A percentile compares a stretch with the other conserved stretches of the same genome.
Conservation (phyloP, 1,284 basidiomycete species). For the Rhodofomes roseus region DNA sequence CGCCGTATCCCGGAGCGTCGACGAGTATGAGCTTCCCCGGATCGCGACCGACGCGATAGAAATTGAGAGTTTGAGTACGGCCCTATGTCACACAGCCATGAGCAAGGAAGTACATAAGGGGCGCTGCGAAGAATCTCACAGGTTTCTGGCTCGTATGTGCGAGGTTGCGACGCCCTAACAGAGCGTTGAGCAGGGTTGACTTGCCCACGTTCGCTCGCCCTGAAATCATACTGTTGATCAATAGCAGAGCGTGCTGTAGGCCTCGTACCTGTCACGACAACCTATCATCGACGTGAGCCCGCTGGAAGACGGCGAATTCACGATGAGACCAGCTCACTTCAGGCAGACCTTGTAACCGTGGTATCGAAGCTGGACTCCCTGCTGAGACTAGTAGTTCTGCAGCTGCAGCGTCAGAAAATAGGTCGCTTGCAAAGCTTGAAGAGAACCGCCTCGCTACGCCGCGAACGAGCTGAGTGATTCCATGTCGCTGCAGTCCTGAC, state of each 20-base stretch:
- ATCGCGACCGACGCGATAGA: constrained; percentile 56
- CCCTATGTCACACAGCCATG: constrained; percentile 42
- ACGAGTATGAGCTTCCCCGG: constrained; percentile 62
- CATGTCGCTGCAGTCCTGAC: neutral
- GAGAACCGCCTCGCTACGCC: neutral
- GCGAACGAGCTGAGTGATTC: neutral
- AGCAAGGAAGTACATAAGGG: neutral
- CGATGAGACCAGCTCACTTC: neutral
- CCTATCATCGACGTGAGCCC: neutral
- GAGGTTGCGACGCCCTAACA: constrained; percentile 54
- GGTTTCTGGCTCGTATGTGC: constrained; percentile 65
- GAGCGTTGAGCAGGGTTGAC: constrained; percentile 66
- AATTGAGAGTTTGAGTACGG: constrained; percentile 64
- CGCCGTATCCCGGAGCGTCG: constrained; percentile 75
- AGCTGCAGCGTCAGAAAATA: neutral
- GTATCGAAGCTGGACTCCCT: neutral
- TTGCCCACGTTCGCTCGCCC: constrained; percentile 67
- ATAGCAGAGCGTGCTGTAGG: neutral
- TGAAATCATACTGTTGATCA: constrained; percentile 8
- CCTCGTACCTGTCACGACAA: neutral
- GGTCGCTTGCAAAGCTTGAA: neutral
- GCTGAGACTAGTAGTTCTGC: neutral
- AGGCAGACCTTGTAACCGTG: neutral
- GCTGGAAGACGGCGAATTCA: no score
- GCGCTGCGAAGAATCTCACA: constrained; percentile 35